Evolutionary conservation across 2,329 filamentous ascomycete species (phyloP).

Genomic region (Hypoxylon sp.): DNA sequence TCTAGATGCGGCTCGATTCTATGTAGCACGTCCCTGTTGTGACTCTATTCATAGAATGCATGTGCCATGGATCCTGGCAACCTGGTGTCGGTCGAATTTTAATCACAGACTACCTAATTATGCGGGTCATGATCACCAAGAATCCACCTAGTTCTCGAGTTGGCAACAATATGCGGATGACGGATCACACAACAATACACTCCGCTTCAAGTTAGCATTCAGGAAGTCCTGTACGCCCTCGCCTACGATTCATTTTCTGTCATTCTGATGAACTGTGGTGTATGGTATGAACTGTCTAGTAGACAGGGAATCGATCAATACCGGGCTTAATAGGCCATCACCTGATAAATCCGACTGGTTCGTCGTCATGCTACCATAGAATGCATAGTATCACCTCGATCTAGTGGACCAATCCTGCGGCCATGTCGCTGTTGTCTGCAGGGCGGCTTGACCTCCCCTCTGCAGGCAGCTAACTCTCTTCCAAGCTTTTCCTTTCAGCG

Average conservation of each 20-base stretch:
- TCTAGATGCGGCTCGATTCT: conserved; percentile 46
- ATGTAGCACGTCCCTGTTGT: conserved; percentile 30
- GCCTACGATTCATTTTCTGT: conserved; percentile 10
- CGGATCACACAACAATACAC: conserved; percentile 18
- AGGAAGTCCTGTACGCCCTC: conserved; percentile 14
- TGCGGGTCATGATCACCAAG: conserved; percentile 38
- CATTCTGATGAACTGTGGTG: conserved; percentile 12
- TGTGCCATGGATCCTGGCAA: conserved; percentile 30
- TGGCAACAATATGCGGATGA: conserved; percentile 24
- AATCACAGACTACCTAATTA: conserved; percentile 38
- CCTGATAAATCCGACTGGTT: conserved; percentile 40
- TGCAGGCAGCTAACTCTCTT: conserved; percentile 36
- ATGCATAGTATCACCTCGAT: conserved; percentile 31
- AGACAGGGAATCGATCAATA: conserved; percentile 30
- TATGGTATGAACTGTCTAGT: conserved; percentile 17
- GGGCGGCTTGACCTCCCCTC: conserved; percentile 25
- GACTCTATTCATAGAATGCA: conserved; percentile 48
- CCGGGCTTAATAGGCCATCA: conserved; percentile 31
- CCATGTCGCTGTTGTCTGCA: conserved; percentile 28
- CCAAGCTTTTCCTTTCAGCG: conserved; percentile 33
- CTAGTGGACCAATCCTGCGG: conserved; percentile 33
- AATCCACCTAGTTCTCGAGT: conserved; percentile 25
- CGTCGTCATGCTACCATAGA: conserved; percentile 29
- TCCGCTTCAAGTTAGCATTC: conserved; percentile 2
- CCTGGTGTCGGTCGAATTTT: conserved; percentile 28